These are phyloP conservation scores for Ceratobasidium theobromae DNA, from an alignment of 1,284 basidiomycete species.

Conservation along the genomic window DNA sequence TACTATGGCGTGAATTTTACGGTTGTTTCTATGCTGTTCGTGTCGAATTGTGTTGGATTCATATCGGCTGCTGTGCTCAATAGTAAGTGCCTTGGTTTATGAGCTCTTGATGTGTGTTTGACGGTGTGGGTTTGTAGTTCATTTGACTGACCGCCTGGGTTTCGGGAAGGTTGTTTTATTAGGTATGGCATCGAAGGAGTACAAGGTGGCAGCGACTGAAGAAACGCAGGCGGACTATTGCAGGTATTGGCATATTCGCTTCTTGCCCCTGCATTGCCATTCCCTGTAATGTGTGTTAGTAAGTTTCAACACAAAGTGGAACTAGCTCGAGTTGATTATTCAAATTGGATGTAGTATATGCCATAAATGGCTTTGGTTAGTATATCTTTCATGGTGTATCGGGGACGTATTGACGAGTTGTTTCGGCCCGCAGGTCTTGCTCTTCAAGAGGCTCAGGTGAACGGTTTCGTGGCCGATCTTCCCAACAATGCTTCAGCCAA, in stretches of 20 bases:
- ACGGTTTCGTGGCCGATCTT: slow-evolving; percentile 55
- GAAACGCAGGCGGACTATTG: slow-evolving; percentile 37
- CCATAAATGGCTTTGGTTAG: slow-evolving; percentile 65
- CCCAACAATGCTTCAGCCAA: slow-evolving; percentile 50
- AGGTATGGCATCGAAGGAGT: not conserved
- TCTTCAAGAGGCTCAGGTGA: slow-evolving; percentile 57
- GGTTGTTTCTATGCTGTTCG: slow-evolving; percentile 53
- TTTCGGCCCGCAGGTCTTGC: not conserved
- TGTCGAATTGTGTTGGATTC: slow-evolving; percentile 47
- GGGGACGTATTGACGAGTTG: not conserved
- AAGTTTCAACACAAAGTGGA: not conserved
- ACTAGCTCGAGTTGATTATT: slow-evolving; percentile 48
- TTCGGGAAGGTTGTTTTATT: slow-evolving; percentile 56
- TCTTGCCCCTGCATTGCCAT: slow-evolving; percentile 61
- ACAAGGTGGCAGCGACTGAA: slow-evolving; percentile 35
- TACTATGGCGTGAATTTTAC: slow-evolving; percentile 53
- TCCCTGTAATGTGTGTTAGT: slow-evolving; percentile 53
- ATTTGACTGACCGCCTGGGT: slow-evolving; percentile 50
- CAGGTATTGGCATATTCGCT: slow-evolving; percentile 47
- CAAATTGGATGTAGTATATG: slow-evolving; percentile 43
- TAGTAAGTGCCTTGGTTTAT: not conserved
- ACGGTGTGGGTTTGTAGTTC: slow-evolving; percentile 46
- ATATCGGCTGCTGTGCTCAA: not conserved
- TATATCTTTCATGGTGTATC: not conserved
- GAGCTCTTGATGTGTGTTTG: not conserved